Conservation (phyloP, 805 yeast genomes). For the Blastobotrys robertii region DNA sequence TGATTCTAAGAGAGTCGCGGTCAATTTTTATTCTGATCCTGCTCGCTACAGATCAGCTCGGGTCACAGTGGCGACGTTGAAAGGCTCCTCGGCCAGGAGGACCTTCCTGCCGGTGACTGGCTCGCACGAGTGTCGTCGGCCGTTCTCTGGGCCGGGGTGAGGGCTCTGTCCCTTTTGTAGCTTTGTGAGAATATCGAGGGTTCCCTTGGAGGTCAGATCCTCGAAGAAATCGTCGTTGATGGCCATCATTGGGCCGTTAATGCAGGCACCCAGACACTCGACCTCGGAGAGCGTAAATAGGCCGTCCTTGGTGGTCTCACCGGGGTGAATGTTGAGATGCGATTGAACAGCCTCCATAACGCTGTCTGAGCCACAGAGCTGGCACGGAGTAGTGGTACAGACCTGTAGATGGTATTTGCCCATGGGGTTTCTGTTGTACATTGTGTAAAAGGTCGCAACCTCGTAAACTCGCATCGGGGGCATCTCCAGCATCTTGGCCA, state of each 20-base stretch:
- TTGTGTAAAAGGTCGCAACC: constrained; percentile 86
- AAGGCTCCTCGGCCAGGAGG: constrained; percentile 51
- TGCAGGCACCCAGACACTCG: constrained; percentile 88
- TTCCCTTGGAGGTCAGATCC: constrained; percentile 63
- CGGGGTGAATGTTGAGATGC: constrained; percentile 57
- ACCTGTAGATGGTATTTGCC: constrained; percentile 78
- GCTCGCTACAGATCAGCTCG: constrained; percentile 50
- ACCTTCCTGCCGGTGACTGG: constrained; percentile 64
- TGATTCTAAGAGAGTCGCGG: too few relatives aligned
- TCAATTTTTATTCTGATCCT: neutral
- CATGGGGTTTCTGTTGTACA: constrained; percentile 80
- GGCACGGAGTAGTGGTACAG: constrained; percentile 87
- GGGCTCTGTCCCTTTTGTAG: constrained; percentile 55
- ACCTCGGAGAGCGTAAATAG: constrained; percentile 78
- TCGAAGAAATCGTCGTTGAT: constrained; percentile 76
- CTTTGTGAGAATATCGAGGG: constrained; percentile 50
- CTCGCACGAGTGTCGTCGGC: constrained; percentile 61
- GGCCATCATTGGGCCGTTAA: constrained; percentile 83
- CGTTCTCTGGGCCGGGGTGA: constrained; percentile 59
- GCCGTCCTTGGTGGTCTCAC: constrained; percentile 67
- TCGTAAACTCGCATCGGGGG: constrained; percentile 93
- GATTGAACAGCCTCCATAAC: constrained; percentile 59
- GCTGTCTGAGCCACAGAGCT: constrained; percentile 73
- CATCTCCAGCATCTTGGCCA: constrained; percentile 73
- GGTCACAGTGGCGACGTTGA: constrained; percentile 58